Evolutionary conservation across 331 rosid genomes (phyloP).

Genomic region (Spiraea crenata): DNA sequence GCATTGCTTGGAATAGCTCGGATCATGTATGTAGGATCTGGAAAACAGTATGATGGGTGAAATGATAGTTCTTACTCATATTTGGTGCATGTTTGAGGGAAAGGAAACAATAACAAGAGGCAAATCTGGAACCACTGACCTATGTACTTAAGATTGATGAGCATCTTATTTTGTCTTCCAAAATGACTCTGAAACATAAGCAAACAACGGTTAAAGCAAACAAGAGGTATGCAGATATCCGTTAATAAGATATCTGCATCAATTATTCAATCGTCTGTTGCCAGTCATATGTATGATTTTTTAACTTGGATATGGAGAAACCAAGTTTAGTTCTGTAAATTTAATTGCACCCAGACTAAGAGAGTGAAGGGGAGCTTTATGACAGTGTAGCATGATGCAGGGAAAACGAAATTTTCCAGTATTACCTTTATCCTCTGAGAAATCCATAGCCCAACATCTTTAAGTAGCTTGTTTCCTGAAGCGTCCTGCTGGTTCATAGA

Average conservation of each 20-base stretch:
- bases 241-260: background rate
- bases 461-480: slow-evolving; percentile 75
- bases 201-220: slow-evolving; percentile 14
- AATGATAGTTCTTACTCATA: background rate
- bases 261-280: background rate
- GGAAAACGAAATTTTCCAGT: background rate
- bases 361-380: background rate
- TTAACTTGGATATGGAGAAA: background rate
- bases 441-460: slow-evolving; percentile 80
- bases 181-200: slow-evolving; percentile 62
- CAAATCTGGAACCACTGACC: slow-evolving; percentile 40
- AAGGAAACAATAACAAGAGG: background rate
- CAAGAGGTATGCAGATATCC: background rate
- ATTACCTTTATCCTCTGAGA: slow-evolving; percentile 65
- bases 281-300: background rate
- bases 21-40: slow-evolving; percentile 94
- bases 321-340: background rate
- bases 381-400: background rate
- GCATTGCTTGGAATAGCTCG: slow-evolving; percentile 88
- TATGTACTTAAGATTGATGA: slow-evolving; percentile 71
- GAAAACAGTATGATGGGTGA: background rate
- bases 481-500: slow-evolving; percentile 56
- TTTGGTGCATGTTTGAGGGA: background rate
- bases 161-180: slow-evolving; percentile 34
- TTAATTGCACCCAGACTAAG: background rate